Evolutionary conservation across 371 early-diverging fungal genomes (phyloP).

Genomic region (Catenaria anguillulae): DNA sequence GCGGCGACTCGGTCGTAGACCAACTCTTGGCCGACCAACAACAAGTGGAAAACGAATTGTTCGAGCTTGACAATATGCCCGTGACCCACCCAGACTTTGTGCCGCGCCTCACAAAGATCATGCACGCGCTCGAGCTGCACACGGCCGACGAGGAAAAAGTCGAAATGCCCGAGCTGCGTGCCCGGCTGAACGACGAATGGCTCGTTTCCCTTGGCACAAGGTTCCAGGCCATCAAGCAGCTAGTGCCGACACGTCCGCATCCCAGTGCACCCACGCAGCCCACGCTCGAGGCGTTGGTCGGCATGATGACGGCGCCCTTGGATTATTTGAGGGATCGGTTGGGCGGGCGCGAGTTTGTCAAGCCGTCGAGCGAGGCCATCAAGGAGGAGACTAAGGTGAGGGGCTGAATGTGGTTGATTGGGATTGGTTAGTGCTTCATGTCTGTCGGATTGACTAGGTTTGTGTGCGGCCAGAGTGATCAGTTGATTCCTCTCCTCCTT

Average conservation of each 20-base stretch:
- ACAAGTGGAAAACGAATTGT: background rate
- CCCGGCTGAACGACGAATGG: background rate
- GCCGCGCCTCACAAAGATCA: background rate
- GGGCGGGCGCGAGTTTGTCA: background rate
- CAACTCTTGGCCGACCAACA: background rate
- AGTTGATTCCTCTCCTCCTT: too few relatives aligned
- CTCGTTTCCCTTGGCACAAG: background rate
- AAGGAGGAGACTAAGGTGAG: too few relatives aligned
- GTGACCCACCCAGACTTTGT: background rate
- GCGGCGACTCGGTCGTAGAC: background rate
- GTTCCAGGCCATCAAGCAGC: background rate
- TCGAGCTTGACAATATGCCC: constrained; percentile 1
- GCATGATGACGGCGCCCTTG: background rate
- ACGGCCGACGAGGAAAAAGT: background rate
- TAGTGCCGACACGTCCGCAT: constrained; percentile 3
- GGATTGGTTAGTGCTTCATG: too few relatives aligned
- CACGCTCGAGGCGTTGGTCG: constrained; percentile 1
- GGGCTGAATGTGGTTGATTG: too few relatives aligned
- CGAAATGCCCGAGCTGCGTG: background rate
- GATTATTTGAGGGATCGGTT: constrained; percentile 1
- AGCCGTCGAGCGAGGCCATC: too few relatives aligned
- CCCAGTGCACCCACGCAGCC: background rate
- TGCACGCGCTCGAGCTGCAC: background rate
- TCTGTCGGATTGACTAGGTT: too few relatives aligned
- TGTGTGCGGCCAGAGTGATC: too few relatives aligned